These are phyloP conservation scores for Rhizomucor miehei DNA, from an alignment of 371 early-diverging fungal species.

Conservation along the genomic window DNA sequence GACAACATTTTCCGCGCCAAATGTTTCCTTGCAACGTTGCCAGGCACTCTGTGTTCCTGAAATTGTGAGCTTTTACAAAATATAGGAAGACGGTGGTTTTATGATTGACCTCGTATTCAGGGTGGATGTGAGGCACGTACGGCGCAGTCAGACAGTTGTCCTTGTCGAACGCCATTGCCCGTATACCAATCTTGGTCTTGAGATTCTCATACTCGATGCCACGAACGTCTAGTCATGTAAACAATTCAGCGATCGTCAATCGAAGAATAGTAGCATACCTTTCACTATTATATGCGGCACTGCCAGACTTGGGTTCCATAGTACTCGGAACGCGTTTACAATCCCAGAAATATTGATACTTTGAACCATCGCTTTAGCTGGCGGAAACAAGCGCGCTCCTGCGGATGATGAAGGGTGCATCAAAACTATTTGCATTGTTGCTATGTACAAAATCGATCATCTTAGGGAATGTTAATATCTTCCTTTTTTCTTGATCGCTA, in stretches of 20 bases:
- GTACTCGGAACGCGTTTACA: constrained; percentile 50
- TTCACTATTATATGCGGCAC: constrained; percentile 74
- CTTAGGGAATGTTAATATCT: too few relatives aligned
- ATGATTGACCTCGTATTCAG: constrained; percentile 69
- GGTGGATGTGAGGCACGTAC: constrained; percentile 66
- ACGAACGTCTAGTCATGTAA: constrained; percentile 63
- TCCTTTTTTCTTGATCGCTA: too few relatives aligned
- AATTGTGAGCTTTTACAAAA: not conserved
- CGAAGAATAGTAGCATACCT: constrained; percentile 31
- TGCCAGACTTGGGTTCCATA: constrained; percentile 66
- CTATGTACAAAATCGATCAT: too few relatives aligned
- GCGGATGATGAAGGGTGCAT: too few relatives aligned
- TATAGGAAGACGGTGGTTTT: too few relatives aligned
- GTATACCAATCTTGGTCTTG: constrained; percentile 53
- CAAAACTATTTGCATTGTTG: too few relatives aligned
- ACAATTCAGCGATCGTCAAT: not conserved
- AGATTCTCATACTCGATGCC: constrained; percentile 62
- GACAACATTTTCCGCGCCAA: constrained; percentile 59
- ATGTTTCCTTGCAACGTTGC: constrained; percentile 60
- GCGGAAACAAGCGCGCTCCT: too few relatives aligned
- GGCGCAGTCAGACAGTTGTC: constrained; percentile 93
- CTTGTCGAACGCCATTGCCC: constrained; percentile 85
- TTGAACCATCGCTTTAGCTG: constrained; percentile 62
- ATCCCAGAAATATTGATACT: constrained; percentile 74
- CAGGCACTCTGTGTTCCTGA: constrained; percentile 56